Base-by-base conservation (phyloP, 2,329 filamentous ascomycete genomes). In the Trichothecium sympodiale region DNA sequence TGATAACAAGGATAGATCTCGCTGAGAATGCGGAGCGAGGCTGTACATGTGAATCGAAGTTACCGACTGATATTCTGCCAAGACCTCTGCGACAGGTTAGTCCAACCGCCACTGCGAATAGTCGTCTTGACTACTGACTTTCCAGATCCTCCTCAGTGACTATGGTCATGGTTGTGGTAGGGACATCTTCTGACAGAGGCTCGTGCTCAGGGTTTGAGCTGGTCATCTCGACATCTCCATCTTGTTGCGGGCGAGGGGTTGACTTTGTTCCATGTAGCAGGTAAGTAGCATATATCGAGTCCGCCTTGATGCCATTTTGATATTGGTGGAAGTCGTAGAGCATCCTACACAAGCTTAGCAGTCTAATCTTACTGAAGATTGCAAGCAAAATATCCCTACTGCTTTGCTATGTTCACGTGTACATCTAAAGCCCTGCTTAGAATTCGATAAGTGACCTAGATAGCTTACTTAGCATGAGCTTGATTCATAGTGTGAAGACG, bases 361-460 rank as follows among this genome's bases (percentile, higher is more conserved):
- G 55, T 95, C 76, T 46, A 94, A 96, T 94, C 87, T 58, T 80
- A 94, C 4, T 96, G 77, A n/a, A n/a, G n/a, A n/a, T n/a, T n/a
- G 12, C 13, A 39, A 49, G 27, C 14, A 31, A 23, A 16, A 17
- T 8, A 2, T 26, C 56, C 73, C 45, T 63, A 93, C 88, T 88
- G 79, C 60, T 98, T 98, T 10, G 91, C 91, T 30, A 73, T 67
- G 53, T 93, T 91, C 55, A 83, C 80, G 55, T 95, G 83, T 31
- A 94, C 71, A 50, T 86, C 82, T 36, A 95, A 61, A 28, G 80
- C 81, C 50, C 89, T 75, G 58, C 87, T 91, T 42, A 98, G 62
- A 33, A 81, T 67, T 34, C 87, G 80, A 64, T 95, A 96, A 34
- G 84, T 94, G 50, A 94, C 71, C 87, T 94, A 50, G 39, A 40